phyloP scores from a whole-genome alignment of 306 rosid genomes.

The Bauhinia variegata region DNA sequence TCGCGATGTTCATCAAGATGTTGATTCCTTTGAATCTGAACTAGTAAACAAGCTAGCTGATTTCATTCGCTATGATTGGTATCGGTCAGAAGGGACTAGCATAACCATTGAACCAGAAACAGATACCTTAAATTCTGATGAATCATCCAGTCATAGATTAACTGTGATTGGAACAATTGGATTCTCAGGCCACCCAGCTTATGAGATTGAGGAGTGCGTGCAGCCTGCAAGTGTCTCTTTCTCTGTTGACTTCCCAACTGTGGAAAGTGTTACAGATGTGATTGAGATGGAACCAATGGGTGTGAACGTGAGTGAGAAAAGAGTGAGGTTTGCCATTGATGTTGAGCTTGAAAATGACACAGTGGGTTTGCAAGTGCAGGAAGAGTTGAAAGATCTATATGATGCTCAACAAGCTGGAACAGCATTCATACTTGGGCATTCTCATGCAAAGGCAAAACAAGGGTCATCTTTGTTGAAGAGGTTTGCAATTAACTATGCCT shows the following conservation, averaged over 20 bases:
- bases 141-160: conserved; percentile 59
- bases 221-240: conserved; percentile 65
- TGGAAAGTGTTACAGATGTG: conserved; percentile 66
- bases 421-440: conserved; percentile 89
- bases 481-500: conserved; percentile 81
- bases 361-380: conserved; percentile 49
- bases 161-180: conserved; percentile 84
- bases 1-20: conserved; percentile 92
- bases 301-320: conserved; percentile 35
- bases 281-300: conserved; percentile 72
- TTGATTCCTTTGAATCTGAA: conserved; percentile 86
- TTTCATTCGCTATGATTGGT: conserved; percentile 80
- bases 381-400: conserved; percentile 73
- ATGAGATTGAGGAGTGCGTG: conserved; percentile 60
- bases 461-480: conserved; percentile 76
- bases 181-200: conserved; percentile 55
- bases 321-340: conserved; percentile 84
- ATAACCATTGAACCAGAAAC: conserved; percentile 62
- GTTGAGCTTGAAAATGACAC: conserved; percentile 58
- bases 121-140: conserved; percentile 57
- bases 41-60: conserved; percentile 65
- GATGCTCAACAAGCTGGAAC: conserved; percentile 83
- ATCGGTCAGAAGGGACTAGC: conserved; percentile 45
- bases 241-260: conserved; percentile 57
- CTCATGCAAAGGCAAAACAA: conserved; percentile 82